Evolutionary conservation across 306 rosid genomes (phyloP).

Genomic region (Lagenaria siceraria): DNA sequence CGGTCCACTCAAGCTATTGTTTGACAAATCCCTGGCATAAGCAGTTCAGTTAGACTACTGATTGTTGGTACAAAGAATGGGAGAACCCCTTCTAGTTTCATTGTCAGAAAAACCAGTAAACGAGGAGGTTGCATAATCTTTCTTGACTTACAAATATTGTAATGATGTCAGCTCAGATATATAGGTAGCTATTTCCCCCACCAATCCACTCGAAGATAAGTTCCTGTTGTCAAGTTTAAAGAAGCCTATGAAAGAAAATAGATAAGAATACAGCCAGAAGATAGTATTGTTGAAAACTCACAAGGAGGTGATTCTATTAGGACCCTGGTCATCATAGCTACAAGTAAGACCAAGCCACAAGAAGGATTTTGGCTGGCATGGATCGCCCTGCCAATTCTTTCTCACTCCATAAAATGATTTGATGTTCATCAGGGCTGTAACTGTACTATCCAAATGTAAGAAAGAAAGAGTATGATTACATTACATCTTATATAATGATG

Average conservation of each 20-base stretch:
- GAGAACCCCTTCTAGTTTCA: not conserved
- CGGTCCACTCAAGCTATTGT: conserved; percentile 13
- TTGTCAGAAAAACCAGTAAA: not conserved
- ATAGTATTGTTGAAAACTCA: not conserved
- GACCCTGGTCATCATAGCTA: not conserved
- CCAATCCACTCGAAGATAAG: conserved; percentile 10
- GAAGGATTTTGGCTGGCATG: conserved; percentile 3
- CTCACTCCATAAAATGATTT: conserved; percentile 3
- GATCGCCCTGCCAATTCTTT: conserved; percentile 14
- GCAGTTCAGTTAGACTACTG: not conserved
- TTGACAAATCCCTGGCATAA: conserved; percentile 13
- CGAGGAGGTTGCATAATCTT: not conserved
- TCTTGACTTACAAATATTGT: conserved; percentile 4
- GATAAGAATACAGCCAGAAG: not conserved
- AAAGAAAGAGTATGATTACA: not conserved
- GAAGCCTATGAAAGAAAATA: not conserved
- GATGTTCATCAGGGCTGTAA: not conserved
- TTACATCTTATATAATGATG: not conserved
- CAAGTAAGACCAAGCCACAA: conserved; percentile 8
- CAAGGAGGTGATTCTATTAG: conserved; percentile 9
- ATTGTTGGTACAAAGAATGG: not conserved
- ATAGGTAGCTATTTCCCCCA: conserved; percentile 10
- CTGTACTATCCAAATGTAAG: not conserved
- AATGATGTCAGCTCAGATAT: conserved; percentile 1
- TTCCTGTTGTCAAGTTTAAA: not conserved